Conservation (phyloP, 1,139 yeast species). For the Kurtzmaniella quercitrusa region DNA sequence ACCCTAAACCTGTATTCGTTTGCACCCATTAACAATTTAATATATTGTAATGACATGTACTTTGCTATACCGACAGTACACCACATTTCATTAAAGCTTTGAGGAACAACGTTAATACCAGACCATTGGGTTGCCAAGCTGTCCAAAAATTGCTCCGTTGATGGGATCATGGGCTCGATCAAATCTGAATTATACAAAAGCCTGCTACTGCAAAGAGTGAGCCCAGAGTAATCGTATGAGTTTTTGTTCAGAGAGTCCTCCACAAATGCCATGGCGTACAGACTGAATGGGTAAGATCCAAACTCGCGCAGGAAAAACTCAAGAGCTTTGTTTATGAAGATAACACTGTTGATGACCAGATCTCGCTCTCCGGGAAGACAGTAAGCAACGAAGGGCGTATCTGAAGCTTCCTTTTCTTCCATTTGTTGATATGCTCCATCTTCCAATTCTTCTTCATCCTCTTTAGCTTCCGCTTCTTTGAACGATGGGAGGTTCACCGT, state of each 20-base stretch:
- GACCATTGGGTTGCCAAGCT: constrained; percentile 90
- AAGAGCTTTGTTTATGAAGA: constrained; percentile 71
- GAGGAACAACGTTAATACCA: constrained; percentile 87
- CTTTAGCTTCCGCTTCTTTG: constrained; percentile 35
- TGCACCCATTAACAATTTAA: constrained; percentile 69
- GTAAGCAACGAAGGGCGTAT: constrained; percentile 53
- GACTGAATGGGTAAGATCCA: constrained; percentile 89
- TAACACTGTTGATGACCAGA: constrained; percentile 69
- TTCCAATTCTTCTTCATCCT: constrained; percentile 15
- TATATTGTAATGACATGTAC: constrained; percentile 75
- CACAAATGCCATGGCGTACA: constrained; percentile 75
- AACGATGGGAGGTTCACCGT: constrained; percentile 46
- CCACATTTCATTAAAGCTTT: constrained; percentile 84
- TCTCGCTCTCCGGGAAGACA: constrained; percentile 54
- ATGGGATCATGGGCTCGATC: constrained; percentile 74
- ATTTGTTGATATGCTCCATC: constrained; percentile 26
- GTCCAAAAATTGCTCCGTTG: constrained; percentile 65
- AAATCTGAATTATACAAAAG: constrained; percentile 72
- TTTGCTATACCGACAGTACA: constrained; percentile 81
- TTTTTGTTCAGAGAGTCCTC: constrained; percentile 46
- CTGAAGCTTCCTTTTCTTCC: constrained; percentile 19
- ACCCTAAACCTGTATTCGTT: constrained; percentile 77
- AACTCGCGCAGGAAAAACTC: constrained; percentile 84
- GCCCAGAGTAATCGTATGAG: constrained; percentile 68
- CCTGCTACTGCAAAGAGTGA: constrained; percentile 61